phyloP scores from a whole-genome alignment of 2,329 filamentous ascomycete species.

The Phoma sp. region DNA sequence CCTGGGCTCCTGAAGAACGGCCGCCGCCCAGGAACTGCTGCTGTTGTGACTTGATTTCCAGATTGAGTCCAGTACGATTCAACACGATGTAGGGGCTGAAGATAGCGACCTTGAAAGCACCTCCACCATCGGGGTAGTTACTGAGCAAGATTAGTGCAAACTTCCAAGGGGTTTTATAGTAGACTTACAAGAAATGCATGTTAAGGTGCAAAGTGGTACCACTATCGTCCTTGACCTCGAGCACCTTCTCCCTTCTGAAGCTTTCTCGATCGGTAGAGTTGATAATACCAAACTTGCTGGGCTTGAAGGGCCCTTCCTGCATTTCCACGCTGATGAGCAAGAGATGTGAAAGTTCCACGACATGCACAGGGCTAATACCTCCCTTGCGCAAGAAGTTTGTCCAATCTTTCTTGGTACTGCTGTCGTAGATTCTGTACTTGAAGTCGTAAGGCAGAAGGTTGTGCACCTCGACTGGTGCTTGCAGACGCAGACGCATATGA shows the following conservation, averaged over 20 bases:
- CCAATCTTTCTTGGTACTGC: slow-evolving; percentile 98
- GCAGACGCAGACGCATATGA: slow-evolving; percentile 91
- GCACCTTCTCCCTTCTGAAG: slow-evolving; percentile 79
- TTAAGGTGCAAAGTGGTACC: slow-evolving; percentile 80
- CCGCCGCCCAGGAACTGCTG: slow-evolving; percentile 14
- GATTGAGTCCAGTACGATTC: slow-evolving; percentile 90
- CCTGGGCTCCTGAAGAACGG: slow-evolving; percentile 79
- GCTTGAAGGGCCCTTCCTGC: slow-evolving; percentile 93
- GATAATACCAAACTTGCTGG: slow-evolving; percentile 96
- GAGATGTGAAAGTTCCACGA: slow-evolving; percentile 93
- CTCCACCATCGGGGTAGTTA: slow-evolving; percentile 86
- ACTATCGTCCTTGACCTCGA: slow-evolving; percentile 84
- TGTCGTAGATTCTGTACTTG: slow-evolving; percentile 99
- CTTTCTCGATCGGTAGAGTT: slow-evolving; percentile 88
- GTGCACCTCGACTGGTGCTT: slow-evolving; percentile 90
- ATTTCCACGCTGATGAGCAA: slow-evolving; percentile 92
- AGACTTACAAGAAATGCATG: slow-evolving; percentile 79
- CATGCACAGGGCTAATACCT: slow-evolving; percentile 94
- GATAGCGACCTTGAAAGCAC: slow-evolving; percentile 93
- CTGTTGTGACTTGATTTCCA: slow-evolving; percentile 86
- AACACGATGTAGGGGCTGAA: slow-evolving; percentile 94
- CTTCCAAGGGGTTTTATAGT: slow-evolving; percentile 13
- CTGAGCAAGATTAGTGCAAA: slow-evolving; percentile 26
- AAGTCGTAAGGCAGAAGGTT: slow-evolving; percentile 97
- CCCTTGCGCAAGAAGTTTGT: slow-evolving; percentile 97